Evolutionary conservation across 208 protist genomes (phyloP).

Genomic region (Wallacemonas collosoma): DNA sequence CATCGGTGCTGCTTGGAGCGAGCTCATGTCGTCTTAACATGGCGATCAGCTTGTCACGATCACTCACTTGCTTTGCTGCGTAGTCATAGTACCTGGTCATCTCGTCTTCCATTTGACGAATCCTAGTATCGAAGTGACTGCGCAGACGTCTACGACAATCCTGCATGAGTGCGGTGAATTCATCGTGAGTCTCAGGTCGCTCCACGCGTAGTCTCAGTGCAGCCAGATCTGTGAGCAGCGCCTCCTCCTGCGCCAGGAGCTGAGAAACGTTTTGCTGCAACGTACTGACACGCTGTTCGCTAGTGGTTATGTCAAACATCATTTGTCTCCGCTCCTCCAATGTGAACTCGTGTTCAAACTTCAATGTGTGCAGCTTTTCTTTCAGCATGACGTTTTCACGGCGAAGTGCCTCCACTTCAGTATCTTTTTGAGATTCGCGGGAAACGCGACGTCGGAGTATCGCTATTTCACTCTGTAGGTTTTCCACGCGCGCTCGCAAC

Average conservation of each 20-base stretch:
- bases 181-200: background rate
- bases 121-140: background rate
- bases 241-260: background rate
- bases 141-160: constrained; percentile 5
- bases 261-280: background rate
- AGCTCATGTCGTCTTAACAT: background rate
- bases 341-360: background rate
- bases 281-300: background rate
- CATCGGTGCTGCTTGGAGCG: background rate
- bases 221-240: background rate
- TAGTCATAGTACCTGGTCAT: constrained; percentile 12
- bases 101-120: background rate
- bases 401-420: background rate
- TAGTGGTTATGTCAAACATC: background rate
- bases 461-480: background rate
- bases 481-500: background rate
- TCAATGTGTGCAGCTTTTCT: background rate
- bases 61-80: background rate
- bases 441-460: background rate
- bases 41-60: background rate
- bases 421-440: background rate
- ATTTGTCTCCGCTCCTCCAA: background rate
- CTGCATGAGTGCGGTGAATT: constrained; percentile 7
- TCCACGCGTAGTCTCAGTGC: background rate
- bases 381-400: background rate